These are phyloP conservation scores for Russula griseocarnosa DNA, from an alignment of 768 basidiomycete species.

Conservation along the genomic window DNA sequence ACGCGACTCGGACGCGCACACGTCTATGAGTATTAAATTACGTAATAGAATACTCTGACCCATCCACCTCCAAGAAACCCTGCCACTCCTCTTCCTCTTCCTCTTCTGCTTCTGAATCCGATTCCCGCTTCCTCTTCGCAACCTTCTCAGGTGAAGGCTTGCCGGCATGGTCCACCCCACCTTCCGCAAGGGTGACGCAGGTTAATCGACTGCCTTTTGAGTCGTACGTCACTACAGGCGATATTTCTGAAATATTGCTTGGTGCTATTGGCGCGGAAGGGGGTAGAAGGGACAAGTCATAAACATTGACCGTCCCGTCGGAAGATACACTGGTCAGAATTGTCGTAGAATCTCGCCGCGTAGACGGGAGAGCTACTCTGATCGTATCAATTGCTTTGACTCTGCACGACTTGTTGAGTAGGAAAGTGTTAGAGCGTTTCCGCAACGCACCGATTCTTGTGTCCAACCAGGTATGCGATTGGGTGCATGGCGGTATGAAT, in stretches of 20 bases:
- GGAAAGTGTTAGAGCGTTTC: conserved; percentile 2
- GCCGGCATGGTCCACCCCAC: conserved; percentile 29
- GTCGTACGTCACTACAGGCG: conserved; percentile 67
- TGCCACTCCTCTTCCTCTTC: conserved; percentile 31
- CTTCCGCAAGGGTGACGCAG: conserved; percentile 60
- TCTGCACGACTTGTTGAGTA: conserved; percentile 37
- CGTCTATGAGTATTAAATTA: not conserved
- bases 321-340: conserved; percentile 79
- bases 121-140: conserved; percentile 39
- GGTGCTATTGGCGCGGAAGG: conserved; percentile 20
- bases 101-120: conserved; percentile 36
- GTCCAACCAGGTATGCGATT: conserved; percentile 74
- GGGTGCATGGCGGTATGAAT: conserved; percentile 47
- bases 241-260: conserved; percentile 37
- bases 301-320: conserved; percentile 79
- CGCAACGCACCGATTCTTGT: conserved; percentile 71
- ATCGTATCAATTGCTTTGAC: conserved; percentile 78
- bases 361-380: conserved; percentile 50
- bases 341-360: conserved; percentile 46
- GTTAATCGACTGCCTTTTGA: conserved; percentile 84
- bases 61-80: conserved; percentile 31
- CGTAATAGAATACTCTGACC: not conserved
- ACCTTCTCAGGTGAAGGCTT: conserved; percentile 30
- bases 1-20: not conserved
- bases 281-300: conserved; percentile 57